Evolutionary conservation across 345 rosid species (phyloP).

Genomic region (Eutrema heterophyllum): DNA sequence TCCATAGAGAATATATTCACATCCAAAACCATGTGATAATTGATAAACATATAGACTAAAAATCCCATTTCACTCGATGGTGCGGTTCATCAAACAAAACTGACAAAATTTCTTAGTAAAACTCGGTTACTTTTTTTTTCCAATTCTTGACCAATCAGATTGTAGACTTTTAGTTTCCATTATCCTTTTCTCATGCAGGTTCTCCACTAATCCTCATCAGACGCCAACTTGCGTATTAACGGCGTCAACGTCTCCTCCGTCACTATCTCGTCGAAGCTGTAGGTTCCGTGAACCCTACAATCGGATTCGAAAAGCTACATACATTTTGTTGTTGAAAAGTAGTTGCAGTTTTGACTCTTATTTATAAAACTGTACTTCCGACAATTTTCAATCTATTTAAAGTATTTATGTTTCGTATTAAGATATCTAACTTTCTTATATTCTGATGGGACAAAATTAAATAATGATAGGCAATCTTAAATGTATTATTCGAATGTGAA

Average conservation of each 20-base stretch:
- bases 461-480: background rate
- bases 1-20: background rate
- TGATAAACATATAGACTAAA: background rate
- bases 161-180: background rate
- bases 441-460: slow-evolving; percentile 25
- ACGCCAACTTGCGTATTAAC: slow-evolving; percentile 13
- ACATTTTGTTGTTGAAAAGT: background rate
- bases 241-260: slow-evolving; percentile 17
- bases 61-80: background rate
- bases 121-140: background rate
- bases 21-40: background rate
- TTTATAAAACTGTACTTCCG: slow-evolving; percentile 20
- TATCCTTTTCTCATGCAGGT: background rate
- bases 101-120: background rate
- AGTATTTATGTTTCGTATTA: background rate
- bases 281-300: slow-evolving; percentile 28
- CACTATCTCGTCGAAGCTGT: background rate
- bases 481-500: background rate
- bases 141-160: background rate
- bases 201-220: background rate
- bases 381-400: slow-evolving; percentile 19
- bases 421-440: slow-evolving; percentile 11
- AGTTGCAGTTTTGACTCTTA: background rate
- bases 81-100: background rate
- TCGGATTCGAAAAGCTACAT: slow-evolving; percentile 6